Evolutionary conservation across 2,329 filamentous ascomycete genomes (phyloP).

Genomic region (Chaetothyriales sp.): DNA sequence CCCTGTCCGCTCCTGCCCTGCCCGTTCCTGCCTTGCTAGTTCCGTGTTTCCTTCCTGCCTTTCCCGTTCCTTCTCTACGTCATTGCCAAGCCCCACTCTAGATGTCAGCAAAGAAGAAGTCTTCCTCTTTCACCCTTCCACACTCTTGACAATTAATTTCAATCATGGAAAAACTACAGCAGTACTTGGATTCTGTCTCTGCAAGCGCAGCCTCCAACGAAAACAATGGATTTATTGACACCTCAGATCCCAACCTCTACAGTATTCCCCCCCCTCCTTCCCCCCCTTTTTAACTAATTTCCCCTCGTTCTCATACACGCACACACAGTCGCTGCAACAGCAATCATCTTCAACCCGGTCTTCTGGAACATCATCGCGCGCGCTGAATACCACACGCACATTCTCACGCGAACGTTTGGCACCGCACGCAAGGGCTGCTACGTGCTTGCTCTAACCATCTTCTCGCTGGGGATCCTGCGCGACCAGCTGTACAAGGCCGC

Average conservation of each 20-base stretch:
- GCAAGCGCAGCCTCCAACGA: background rate
- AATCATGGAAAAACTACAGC: background rate
- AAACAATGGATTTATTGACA: background rate
- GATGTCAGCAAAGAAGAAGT: too few species aligned
- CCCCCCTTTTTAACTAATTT: background rate
- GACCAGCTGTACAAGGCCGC: constrained; percentile 79
- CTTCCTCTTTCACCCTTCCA: background rate
- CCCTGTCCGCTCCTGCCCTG: background rate
- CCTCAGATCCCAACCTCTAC: background rate
- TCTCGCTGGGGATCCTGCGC: constrained; percentile 75
- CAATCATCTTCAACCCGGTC: constrained; percentile 91
- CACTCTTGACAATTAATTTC: background rate
- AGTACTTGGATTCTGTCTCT: too few species aligned
- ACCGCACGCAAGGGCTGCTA: constrained; percentile 74
- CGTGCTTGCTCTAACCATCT: constrained; percentile 73
- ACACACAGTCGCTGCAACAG: constrained; percentile 55
- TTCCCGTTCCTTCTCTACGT: background rate
- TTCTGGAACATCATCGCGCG: constrained; percentile 60
- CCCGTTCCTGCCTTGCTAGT: too few species aligned
- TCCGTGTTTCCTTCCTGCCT: background rate
- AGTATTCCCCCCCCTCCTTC: background rate
- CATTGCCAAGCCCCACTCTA: background rate
- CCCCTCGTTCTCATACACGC: background rate
- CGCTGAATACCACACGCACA: constrained; percentile 77
- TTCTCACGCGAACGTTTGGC: constrained; percentile 77